Evolutionary conservation across 306 rosid genomes (phyloP).

Genomic region (Gillenia trifoliata): DNA sequence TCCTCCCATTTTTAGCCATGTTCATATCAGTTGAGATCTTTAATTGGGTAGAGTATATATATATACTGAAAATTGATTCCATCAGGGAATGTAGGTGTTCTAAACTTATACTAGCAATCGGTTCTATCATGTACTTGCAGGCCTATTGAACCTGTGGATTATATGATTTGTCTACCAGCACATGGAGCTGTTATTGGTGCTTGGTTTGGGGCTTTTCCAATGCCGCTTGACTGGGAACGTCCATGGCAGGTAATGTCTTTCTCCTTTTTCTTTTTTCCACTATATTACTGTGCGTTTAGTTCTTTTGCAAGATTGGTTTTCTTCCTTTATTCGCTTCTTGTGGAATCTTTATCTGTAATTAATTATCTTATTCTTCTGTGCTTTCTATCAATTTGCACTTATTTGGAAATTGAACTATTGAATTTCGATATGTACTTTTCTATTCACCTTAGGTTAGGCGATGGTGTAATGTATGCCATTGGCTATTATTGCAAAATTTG

Average conservation of each 20-base stretch:
- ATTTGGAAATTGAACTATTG: background rate
- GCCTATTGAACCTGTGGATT: conserved; percentile 56
- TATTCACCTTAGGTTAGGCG: background rate
- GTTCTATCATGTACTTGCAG: conserved; percentile 31
- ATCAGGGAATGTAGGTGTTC: background rate
- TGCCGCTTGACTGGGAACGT: conserved; percentile 99
- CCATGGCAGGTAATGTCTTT: conserved; percentile 74
- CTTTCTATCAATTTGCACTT: no score
- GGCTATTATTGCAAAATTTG: background rate
- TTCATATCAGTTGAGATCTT: background rate
- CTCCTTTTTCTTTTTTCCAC: background rate
- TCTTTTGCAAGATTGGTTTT: background rate
- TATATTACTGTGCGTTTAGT: background rate
- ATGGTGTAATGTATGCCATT: background rate
- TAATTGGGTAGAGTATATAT: background rate
- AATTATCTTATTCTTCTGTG: background rate
- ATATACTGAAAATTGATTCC: background rate
- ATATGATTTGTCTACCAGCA: conserved; percentile 72
- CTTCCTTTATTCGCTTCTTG: background rate
- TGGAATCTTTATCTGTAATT: background rate
- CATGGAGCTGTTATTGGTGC: conserved; percentile 88
- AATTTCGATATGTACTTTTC: background rate
- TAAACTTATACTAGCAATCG: background rate
- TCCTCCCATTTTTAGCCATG: conserved; percentile 11
- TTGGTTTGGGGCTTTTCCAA: conserved; percentile 97